These are phyloP conservation scores for Sphaerostilbella broomeana DNA, from an alignment of 2,329 filamentous ascomycete species.

Conservation along the genomic window DNA sequence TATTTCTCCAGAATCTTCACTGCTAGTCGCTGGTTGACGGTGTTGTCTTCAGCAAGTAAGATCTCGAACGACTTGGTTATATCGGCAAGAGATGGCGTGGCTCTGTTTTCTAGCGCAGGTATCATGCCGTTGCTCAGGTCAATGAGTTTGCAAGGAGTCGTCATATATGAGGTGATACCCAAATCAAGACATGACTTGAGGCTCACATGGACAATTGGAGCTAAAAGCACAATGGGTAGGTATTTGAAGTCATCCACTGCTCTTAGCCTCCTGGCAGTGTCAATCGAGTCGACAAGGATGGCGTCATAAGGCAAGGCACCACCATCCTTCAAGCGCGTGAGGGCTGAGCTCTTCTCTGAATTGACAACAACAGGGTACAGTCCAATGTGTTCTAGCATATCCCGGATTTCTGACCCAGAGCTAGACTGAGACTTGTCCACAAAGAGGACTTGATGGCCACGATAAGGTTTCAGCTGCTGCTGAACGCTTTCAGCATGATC, in stretches of 20 bases:
- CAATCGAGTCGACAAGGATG: constrained; percentile 90
- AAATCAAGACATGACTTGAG: constrained; percentile 90
- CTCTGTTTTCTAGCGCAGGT: constrained; percentile 86
- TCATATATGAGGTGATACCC: constrained; percentile 99
- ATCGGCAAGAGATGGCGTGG: constrained; percentile 84
- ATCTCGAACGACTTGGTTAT: constrained; percentile 96
- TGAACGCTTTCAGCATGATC: constrained; percentile 72
- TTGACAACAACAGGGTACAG: constrained; percentile 80
- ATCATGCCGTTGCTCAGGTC: constrained; percentile 96
- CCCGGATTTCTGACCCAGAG: constrained; percentile 66
- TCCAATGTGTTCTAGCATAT: constrained; percentile 72
- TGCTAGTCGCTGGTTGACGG: constrained; percentile 90
- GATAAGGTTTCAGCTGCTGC: constrained; percentile 83
- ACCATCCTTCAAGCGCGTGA: constrained; percentile 45
- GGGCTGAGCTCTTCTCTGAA: constrained; percentile 60
- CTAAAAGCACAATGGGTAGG: constrained; percentile 87
- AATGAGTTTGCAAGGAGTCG: constrained; percentile 87
- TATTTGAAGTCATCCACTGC: constrained; percentile 96
- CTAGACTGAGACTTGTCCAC: constrained; percentile 84
- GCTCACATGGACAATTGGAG: constrained; percentile 81
- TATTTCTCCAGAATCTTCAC: constrained; percentile 98
- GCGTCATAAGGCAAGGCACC: constrained; percentile 76
- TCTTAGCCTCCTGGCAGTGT: constrained; percentile 77
- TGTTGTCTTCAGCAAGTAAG: constrained; percentile 90
- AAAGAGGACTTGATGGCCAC: constrained; percentile 85